phyloP scores from a whole-genome alignment of 805 yeast genomes.

The Tetrapisispora nanseiensis region DNA sequence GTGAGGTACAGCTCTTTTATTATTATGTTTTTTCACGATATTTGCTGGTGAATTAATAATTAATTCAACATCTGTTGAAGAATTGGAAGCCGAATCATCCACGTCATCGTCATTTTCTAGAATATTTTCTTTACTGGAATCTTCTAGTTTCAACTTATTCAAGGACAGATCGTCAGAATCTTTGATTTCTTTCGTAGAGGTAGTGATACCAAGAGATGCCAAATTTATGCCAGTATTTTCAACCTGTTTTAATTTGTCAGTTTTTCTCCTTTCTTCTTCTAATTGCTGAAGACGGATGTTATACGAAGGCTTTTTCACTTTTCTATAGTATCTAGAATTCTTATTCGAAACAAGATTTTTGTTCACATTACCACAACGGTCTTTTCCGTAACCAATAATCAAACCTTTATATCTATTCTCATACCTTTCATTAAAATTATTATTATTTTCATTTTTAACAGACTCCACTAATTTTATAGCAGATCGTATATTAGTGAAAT shows the following conservation, averaged over 20 bases:
- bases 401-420: slow-evolving; percentile 41
- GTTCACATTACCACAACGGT: slow-evolving; percentile 59
- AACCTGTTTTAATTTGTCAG: slow-evolving; percentile 9
- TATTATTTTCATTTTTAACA: slow-evolving; percentile 34
- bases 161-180: neutral
- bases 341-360: slow-evolving; percentile 39
- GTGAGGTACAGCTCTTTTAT: neutral
- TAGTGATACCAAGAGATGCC: slow-evolving; percentile 12
- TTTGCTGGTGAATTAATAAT: slow-evolving; percentile 4
- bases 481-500: slow-evolving; percentile 51
- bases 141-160: neutral
- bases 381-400: slow-evolving; percentile 63
- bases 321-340: slow-evolving; percentile 33
- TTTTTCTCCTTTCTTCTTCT: slow-evolving; percentile 26
- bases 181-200: neutral
- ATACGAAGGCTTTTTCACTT: slow-evolving; percentile 31
- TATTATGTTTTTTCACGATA: slow-evolving; percentile 3
- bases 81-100: slow-evolving; percentile 1
- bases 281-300: slow-evolving; percentile 19
- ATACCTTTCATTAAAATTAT: slow-evolving; percentile 32
- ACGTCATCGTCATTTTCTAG: neutral
- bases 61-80: slow-evolving; percentile 2
- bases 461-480: slow-evolving; percentile 58
- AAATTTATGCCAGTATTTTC: slow-evolving; percentile 1
- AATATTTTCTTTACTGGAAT: too few species aligned